Evolutionary conservation across 768 basidiomycete species (phyloP).

Genomic region (Hydnomerulius pinastri): DNA sequence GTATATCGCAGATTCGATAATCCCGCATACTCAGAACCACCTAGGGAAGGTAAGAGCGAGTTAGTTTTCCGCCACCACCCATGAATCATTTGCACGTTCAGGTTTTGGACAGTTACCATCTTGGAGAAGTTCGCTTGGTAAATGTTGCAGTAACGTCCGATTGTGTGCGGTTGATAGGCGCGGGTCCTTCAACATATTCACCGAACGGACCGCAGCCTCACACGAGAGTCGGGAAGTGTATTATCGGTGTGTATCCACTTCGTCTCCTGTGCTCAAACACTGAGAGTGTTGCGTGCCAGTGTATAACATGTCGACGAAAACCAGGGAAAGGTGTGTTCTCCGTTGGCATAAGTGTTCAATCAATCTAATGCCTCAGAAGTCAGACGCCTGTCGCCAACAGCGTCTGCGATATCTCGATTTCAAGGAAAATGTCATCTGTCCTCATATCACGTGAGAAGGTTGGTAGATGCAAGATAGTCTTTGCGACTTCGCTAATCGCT

Average conservation of each 20-base stretch:
- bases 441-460: constrained; percentile 29
- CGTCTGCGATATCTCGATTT: constrained; percentile 46
- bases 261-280: neutral
- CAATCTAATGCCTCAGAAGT: constrained; percentile 24
- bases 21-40: constrained; percentile 38
- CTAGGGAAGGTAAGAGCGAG: constrained; percentile 35
- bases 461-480: neutral
- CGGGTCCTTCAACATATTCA: constrained; percentile 41
- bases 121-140: constrained; percentile 41
- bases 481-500: neutral
- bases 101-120: constrained; percentile 40
- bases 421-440: constrained; percentile 39
- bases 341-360: neutral
- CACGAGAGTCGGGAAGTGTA: constrained; percentile 46
- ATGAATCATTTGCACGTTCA: constrained; percentile 5
- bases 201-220: constrained; percentile 41
- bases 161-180: constrained; percentile 40
- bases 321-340: constrained; percentile 40
- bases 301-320: constrained; percentile 42
- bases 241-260: constrained; percentile 37
- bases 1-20: constrained; percentile 13
- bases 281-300: constrained; percentile 30
- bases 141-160: constrained; percentile 48
- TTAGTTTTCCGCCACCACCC: neutral
- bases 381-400: constrained; percentile 49